phyloP scores from a whole-genome alignment of 306 rosid genomes.

The Cucumis hystrix region DNA sequence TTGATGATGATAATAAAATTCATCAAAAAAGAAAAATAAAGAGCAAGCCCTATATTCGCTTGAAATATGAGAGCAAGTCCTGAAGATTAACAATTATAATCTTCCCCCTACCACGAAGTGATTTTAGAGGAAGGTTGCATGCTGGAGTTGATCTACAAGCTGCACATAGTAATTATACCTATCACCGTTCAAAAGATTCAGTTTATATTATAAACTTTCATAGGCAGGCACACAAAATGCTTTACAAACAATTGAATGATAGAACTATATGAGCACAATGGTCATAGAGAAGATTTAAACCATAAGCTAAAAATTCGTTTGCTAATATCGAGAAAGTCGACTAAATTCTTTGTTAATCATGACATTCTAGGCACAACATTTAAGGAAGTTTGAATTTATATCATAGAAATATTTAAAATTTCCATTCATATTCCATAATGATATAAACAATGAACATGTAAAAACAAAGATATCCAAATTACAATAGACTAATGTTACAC shows the following conservation, averaged over 20 bases:
- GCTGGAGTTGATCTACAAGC: conserved; percentile 99
- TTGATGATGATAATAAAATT: background rate
- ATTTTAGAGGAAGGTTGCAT: conserved; percentile 88
- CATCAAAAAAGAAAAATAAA: background rate
- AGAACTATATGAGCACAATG: background rate
- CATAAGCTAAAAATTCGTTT: background rate
- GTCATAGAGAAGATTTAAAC: background rate
- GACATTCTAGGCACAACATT: background rate
- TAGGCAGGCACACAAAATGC: background rate
- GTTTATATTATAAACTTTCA: conserved; percentile 10
- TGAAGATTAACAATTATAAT: conserved; percentile 93
- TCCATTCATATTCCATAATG: background rate
- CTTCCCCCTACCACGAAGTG: conserved; percentile 91
- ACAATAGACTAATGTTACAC: background rate
- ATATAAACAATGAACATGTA: background rate
- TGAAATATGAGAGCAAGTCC: conserved; percentile 17
- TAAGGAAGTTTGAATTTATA: background rate
- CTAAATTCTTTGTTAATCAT: background rate
- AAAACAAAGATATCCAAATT: background rate
- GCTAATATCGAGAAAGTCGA: no score
- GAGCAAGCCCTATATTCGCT: background rate
- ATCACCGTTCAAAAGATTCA: conserved; percentile 9
- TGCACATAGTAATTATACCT: conserved; percentile 31
- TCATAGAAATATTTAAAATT: background rate
- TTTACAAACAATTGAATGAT: background rate